Evolutionary conservation across 1,139 yeast species (phyloP).

Genomic region (Blastobotrys arbuscula): DNA sequence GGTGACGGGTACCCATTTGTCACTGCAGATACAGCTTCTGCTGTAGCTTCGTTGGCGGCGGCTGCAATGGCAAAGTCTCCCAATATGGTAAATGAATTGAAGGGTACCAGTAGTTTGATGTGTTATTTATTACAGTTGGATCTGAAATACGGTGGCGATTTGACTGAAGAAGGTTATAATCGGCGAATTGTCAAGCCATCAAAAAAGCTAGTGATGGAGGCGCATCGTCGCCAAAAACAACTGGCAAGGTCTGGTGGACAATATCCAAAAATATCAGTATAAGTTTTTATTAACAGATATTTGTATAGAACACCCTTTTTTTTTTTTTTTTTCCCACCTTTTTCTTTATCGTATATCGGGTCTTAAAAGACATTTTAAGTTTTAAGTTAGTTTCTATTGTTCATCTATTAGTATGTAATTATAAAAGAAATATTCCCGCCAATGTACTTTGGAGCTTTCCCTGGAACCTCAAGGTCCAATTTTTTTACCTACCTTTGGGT

Average conservation of each 20-base stretch:
- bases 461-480: no score
- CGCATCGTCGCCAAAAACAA: slow-evolving; percentile 5
- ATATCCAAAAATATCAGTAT: slow-evolving; percentile 6
- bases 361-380: no score
- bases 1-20: neutral
- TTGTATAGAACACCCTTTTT: neutral
- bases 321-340: neutral
- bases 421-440: no score
- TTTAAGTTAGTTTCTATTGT: no score
- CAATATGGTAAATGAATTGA: neutral
- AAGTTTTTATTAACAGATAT: neutral
- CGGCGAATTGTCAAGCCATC: slow-evolving; percentile 9
- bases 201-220: slow-evolving; percentile 6
- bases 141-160: slow-evolving; percentile 2
- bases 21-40: neutral
- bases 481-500: no score
- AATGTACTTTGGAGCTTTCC: no score
- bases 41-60: neutral
- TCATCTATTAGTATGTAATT: no score
- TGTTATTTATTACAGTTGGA: slow-evolving; percentile 1
- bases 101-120: slow-evolving; percentile 1
- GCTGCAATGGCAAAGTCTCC: neutral
- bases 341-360: no score
- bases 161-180: slow-evolving; percentile 10
- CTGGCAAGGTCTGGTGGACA: slow-evolving; percentile 5